Percentiles rank a stretch among this genome's conserved stretches.
These are phyloP conservation scores for Tephrocybe sp. DNA, from an alignment of 768 basidiomycete species.

Conservation along the genomic window DNA sequence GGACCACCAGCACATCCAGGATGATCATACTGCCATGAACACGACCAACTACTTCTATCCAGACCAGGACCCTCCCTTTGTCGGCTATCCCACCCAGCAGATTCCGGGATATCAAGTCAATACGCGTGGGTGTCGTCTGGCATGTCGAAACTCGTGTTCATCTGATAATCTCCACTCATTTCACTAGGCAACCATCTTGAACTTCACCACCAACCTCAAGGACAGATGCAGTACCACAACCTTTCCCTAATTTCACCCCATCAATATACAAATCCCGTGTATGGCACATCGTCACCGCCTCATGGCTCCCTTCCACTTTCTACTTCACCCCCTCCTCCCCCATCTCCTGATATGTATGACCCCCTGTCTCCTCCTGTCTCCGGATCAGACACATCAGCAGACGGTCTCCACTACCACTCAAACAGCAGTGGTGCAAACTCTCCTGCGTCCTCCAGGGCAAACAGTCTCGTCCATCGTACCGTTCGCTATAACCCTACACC, in stretches of 20 bases:
- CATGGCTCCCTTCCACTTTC: constrained; percentile 66
- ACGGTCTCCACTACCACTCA: constrained; percentile 77
- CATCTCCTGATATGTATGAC: constrained; percentile 79
- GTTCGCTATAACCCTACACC: constrained; percentile 80
- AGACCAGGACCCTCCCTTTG: constrained; percentile 54
- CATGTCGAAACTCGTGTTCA: constrained; percentile 52
- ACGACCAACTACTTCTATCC: constrained; percentile 50
- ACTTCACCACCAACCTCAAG: constrained; percentile 60
- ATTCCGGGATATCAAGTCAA: constrained; percentile 53
- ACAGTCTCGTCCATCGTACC: constrained; percentile 73
- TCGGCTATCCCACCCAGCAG: constrained; percentile 55
- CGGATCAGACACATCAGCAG: constrained; percentile 86
- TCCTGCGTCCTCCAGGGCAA: constrained; percentile 72
- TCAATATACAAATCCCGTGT: constrained; percentile 65
- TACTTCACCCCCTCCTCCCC: constrained; percentile 65
- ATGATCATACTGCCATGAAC: constrained; percentile 44
- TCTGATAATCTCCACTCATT: constrained; percentile 61
- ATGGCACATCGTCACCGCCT: constrained; percentile 50
- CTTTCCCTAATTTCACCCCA: constrained; percentile 66
- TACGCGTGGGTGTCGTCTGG: constrained; percentile 64
- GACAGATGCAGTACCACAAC: constrained; percentile 45
- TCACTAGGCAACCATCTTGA: constrained; percentile 53
- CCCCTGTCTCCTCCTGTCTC: constrained; percentile 83
- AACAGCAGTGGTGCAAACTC: constrained; percentile 78
- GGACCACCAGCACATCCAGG: constrained; percentile 46